Evolutionary conservation across 2,329 filamentous ascomycete species (phyloP).

Genomic region (Cytospora schulzeri): DNA sequence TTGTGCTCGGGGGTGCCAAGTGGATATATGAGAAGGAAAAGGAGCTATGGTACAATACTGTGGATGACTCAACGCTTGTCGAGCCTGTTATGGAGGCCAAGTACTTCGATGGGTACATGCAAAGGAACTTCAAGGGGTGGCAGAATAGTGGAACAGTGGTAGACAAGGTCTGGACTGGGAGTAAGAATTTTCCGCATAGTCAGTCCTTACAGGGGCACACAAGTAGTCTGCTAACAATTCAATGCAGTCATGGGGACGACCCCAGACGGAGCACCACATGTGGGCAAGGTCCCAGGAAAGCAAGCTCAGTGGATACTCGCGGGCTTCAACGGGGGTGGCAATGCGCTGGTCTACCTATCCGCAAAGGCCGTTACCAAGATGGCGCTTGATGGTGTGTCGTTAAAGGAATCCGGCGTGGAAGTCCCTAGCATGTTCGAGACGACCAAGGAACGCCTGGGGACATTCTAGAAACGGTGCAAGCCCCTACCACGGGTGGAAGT

Average conservation of each 20-base stretch:
- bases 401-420: constrained; percentile 16
- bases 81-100: constrained; percentile 22
- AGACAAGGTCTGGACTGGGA: constrained; percentile 32
- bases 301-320: constrained; percentile 22
- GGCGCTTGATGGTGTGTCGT: constrained; percentile 5
- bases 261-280: constrained; percentile 20
- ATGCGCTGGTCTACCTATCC: constrained; percentile 20
- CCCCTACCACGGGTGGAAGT: neutral
- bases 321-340: constrained; percentile 27
- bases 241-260: constrained; percentile 21
- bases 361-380: constrained; percentile 24
- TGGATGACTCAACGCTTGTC: constrained; percentile 33
- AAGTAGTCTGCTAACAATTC: constrained; percentile 4
- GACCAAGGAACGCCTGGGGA: constrained; percentile 11
- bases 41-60: constrained; percentile 25
- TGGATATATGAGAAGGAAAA: constrained; percentile 18
- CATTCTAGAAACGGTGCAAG: neutral
- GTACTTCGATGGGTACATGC: constrained; percentile 36
- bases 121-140: constrained; percentile 32
- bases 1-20: constrained; percentile 27
- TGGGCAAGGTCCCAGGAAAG: constrained; percentile 22
- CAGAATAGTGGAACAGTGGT: constrained; percentile 28
- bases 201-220: neutral
- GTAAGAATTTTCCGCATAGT: constrained; percentile 28
- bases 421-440: constrained; percentile 22